Evolutionary conservation across 805 yeast genomes (phyloP), one percentile per base, ranked within the genome.

Genomic region (Starmerella kuoi): DNA sequence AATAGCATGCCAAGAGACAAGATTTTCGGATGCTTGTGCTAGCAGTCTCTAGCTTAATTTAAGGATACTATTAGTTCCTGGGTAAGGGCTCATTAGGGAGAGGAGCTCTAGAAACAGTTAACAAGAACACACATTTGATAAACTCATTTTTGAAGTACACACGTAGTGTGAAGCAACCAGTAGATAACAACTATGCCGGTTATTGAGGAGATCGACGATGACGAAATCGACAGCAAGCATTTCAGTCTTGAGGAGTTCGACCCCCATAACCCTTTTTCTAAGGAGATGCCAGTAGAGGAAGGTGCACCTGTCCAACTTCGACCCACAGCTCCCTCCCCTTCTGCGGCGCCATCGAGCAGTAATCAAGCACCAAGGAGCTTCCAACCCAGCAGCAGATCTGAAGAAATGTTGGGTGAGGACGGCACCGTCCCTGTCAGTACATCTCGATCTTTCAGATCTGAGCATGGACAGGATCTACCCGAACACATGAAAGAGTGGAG

Each of bases 191-290:
- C n/a, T n/a, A 56, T 55, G 60, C 59, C 60, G n/a, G 51, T 55
- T 36, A 51, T 63, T 38, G 67, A 64, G 51, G 66, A 64, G 50
- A 35, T 60, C 43, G 86, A 79, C 58, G 81, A 76, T 55, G 93
- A 83, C 50, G 66, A 62, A 33, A 58, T 88, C 62, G 96, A 87
- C 57, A 78, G 86, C 64, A 68, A 85, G 76, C 95, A 88, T 55
- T 79, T 84, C 82, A 95, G 87, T 62, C 67, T 87, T 22, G 93
- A 94, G 3, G 93, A 88, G 64, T 80, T 85, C 49, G 96, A 86
- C 61, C 86, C 65, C 14, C 46, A 51, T 43, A 63, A 61, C 41
- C 62, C 64, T 34, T 57, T 63, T 40, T 57, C 61, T 23, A 50
- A 47, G 35, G 50, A 44, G 35, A 54, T 40, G 47, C 57, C 57